Conservation (phyloP, 139 green algal species). For the Microglena sp. region DNA sequence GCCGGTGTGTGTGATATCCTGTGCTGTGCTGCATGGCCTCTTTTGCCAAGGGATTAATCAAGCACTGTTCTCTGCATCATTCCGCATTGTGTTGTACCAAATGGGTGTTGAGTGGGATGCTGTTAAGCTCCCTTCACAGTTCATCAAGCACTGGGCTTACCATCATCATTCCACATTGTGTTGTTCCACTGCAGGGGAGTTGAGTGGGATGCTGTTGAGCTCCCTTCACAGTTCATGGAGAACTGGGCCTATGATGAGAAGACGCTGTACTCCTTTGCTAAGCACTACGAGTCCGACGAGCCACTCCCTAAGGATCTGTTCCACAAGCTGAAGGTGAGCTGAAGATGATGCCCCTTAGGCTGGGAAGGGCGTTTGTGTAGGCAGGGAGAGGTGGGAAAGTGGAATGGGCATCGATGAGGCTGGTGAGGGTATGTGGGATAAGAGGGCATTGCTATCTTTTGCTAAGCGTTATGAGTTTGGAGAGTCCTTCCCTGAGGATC, state of each 20-base stretch:
- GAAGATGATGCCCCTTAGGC: too few relatives aligned
- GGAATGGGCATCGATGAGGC: too few relatives aligned
- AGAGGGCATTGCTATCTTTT: slow-evolving; percentile 73
- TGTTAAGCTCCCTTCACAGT: slow-evolving; percentile 78
- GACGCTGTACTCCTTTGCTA: slow-evolving; percentile 75
- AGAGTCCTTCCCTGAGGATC: slow-evolving; percentile 80
- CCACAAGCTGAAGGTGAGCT: slow-evolving; percentile 56
- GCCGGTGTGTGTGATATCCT: too few relatives aligned
- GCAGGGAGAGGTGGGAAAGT: too few relatives aligned
- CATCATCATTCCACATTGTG: too few relatives aligned
- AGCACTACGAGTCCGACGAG: slow-evolving; percentile 82
- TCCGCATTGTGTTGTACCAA: too few relatives aligned
- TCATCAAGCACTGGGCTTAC: slow-evolving; percentile 92
- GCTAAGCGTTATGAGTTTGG: slow-evolving; percentile 83
- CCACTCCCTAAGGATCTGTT: slow-evolving; percentile 85
- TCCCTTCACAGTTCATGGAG: slow-evolving; percentile 87
- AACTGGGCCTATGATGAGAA: slow-evolving; percentile 48
- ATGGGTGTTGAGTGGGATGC: slow-evolving; percentile 91
- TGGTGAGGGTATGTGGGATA: too few relatives aligned
- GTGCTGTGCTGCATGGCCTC: too few relatives aligned
- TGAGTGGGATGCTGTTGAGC: slow-evolving; percentile 91
- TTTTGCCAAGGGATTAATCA: too few relatives aligned
- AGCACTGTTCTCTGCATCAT: too few relatives aligned
- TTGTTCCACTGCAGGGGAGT: slow-evolving; percentile 54
- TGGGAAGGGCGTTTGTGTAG: too few relatives aligned